Evolutionary conservation across 805 yeast genomes (phyloP).

Genomic region (Spathaspora girioi): DNA sequence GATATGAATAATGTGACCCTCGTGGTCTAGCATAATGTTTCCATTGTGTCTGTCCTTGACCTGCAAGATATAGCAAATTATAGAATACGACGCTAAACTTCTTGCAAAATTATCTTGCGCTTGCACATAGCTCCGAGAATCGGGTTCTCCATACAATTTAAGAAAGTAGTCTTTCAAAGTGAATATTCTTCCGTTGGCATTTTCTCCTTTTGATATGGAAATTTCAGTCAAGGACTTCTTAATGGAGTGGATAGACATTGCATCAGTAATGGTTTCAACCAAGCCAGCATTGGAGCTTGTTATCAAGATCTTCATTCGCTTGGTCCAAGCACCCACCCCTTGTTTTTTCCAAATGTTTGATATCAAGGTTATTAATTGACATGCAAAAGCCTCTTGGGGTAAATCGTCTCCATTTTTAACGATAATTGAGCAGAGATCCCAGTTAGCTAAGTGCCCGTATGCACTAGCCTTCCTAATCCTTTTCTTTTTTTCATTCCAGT

Average conservation of each 20-base stretch:
- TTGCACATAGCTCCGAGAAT: conserved; percentile 50
- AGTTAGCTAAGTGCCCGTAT: conserved; percentile 81
- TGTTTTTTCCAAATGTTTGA: conserved; percentile 77
- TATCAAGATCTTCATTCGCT: conserved; percentile 84
- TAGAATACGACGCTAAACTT: conserved; percentile 88
- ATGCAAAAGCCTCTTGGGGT: conserved; percentile 97
- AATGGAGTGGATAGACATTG: conserved; percentile 88
- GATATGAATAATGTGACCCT: conserved; percentile 92
- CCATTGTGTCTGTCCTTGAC: conserved; percentile 97
- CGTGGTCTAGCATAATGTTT: conserved; percentile 92
- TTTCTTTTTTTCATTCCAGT: conserved; percentile 80
- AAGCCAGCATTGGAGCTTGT: conserved; percentile 89
- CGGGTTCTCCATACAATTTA: conserved; percentile 67
- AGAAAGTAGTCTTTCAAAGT: conserved; percentile 76
- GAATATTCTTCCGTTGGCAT: conserved; percentile 66
- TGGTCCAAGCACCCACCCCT: conserved; percentile 81
- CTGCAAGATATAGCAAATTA: conserved; percentile 87
- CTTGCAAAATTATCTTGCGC: conserved; percentile 85
- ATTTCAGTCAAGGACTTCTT: conserved; percentile 86
- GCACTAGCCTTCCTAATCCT: conserved; percentile 75
- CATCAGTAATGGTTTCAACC: conserved; percentile 95
- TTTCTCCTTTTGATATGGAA: conserved; percentile 61
- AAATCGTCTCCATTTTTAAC: conserved; percentile 95
- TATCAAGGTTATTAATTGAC: conserved; percentile 86
- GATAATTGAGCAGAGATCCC: conserved; percentile 95